Evolutionary conservation across 2,329 filamentous ascomycete species (phyloP).

Genomic region (Penicillium rolfsii): DNA sequence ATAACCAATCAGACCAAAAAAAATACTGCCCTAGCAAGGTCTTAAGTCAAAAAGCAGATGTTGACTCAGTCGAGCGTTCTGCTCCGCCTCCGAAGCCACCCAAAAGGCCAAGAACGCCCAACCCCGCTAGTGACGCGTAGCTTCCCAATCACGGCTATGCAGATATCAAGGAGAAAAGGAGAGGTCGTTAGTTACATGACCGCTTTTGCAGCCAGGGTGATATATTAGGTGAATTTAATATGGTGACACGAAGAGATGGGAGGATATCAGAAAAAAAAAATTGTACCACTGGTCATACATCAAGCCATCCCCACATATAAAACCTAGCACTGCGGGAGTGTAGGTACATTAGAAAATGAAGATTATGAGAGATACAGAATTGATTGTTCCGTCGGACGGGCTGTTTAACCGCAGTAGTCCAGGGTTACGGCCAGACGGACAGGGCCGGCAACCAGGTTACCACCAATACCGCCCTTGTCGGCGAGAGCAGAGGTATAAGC

Average conservation of each 20-base stretch:
- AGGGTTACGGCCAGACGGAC: conserved; percentile 35
- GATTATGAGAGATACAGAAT: conserved; percentile 6
- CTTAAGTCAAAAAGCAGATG: neutral
- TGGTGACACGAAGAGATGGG: neutral
- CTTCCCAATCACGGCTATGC: neutral
- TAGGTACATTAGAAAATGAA: conserved; percentile 11
- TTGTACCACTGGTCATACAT: conserved; percentile 23
- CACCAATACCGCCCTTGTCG: conserved; percentile 40
- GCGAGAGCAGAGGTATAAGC: conserved; percentile 38
- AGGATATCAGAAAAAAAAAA: conserved; percentile 13
- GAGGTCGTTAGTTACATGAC: neutral
- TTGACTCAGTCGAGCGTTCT: neutral
- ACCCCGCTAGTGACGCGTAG: neutral
- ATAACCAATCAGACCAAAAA: neutral
- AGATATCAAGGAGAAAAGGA: neutral
- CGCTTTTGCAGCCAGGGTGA: conserved; percentile 12
- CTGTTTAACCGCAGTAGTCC: conserved; percentile 33
- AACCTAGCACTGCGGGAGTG: conserved; percentile 2
- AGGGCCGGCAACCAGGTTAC: conserved; percentile 33
- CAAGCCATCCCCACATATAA: conserved; percentile 17
- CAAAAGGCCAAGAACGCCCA: conserved; percentile 3
- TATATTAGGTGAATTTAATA: conserved; percentile 11
- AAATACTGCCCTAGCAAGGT: neutral
- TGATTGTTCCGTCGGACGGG: conserved; percentile 7
- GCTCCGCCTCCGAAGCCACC: neutral